Conservation (phyloP, 2,329 filamentous ascomycete genomes). For the Claviceps monticola region DNA sequence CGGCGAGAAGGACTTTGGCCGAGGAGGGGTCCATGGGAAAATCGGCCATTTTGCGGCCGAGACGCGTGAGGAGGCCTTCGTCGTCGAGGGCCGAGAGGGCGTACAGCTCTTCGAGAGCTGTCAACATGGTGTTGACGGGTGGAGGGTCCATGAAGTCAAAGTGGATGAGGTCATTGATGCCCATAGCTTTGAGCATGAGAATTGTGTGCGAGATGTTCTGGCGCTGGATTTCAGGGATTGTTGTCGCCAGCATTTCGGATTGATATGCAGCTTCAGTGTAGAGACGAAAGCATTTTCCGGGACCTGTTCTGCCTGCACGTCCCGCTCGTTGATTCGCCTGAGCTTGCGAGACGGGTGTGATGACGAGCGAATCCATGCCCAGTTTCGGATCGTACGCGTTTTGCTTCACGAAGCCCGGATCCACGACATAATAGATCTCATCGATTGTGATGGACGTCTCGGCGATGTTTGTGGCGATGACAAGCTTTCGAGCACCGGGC, state of each 20-base stretch:
- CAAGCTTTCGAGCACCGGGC: slow-evolving; percentile 74
- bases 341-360: slow-evolving; percentile 92
- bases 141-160: slow-evolving; percentile 99
- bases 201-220: slow-evolving; percentile 90
- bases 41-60: slow-evolving; percentile 94
- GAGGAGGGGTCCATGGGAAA: slow-evolving; percentile 95
- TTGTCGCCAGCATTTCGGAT: slow-evolving; percentile 91
- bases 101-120: slow-evolving; percentile 88
- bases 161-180: slow-evolving; percentile 91
- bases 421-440: slow-evolving; percentile 92
- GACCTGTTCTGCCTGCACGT: slow-evolving; percentile 83
- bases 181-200: slow-evolving; percentile 97
- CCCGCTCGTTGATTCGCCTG: slow-evolving; percentile 92
- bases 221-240: slow-evolving; percentile 90
- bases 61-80: slow-evolving; percentile 80
- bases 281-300: slow-evolving; percentile 87
- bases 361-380: slow-evolving; percentile 91
- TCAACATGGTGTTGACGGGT: slow-evolving; percentile 94
- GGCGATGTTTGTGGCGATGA: slow-evolving; percentile 96
- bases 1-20: slow-evolving; percentile 79
- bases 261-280: slow-evolving; percentile 95
- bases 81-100: slow-evolving; percentile 85
- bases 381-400: slow-evolving; percentile 94
- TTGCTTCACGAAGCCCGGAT: slow-evolving; percentile 95
- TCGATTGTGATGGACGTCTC: slow-evolving; percentile 98